Base-by-base conservation (phyloP, 108 stramenopile species). In the Cyclotella choctawhatcheeana region DNA sequence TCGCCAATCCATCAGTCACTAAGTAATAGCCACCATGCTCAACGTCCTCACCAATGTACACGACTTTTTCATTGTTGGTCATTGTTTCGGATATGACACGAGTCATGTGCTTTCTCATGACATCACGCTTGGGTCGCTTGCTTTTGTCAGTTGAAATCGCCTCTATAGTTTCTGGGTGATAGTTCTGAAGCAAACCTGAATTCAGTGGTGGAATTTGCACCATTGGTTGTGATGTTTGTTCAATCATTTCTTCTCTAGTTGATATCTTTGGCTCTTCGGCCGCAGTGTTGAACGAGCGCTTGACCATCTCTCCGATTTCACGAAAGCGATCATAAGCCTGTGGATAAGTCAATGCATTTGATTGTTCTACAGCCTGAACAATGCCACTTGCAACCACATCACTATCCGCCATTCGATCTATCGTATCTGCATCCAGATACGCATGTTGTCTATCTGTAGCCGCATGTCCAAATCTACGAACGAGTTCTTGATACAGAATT, bases 21-120 rank as follows among this genome's bases (percentile, higher is more conserved):
- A 90, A 55, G 74, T 96, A 93, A 58, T 93, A 96, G 16, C 95
- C 95, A 20, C 95, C 95, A 67, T 96, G 95, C 18, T 86, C 78
- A 27, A 92, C 92, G 67, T 93, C 95, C 68, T 96, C 93, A 3
- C 95, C 95, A 24, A 96, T 58, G 73, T 96, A 96, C 2, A 92
- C 88, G 25, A 91, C 76, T 45, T 62, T 73, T n/a, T 71, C 52
- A 62, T 92, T 67, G 4, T 51, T 32, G 20, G 40, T 72, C 73
- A 96, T 74, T 0, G 74, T 35, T 65, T 95, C 93, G 13, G 70
- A 63, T 22, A 90, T 64, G 8, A 90, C 84, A 14, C 85, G 77
- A 24, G 85, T 96, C 90, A 92, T 92, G 58, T 90, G 88, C 62
- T 91, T 93, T 56, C 95, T 83, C 90, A 93, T 90, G 1, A 89